Evolutionary conservation across 2,329 filamentous ascomycete genomes (phyloP).

Genomic region (Alternaria sp.): DNA sequence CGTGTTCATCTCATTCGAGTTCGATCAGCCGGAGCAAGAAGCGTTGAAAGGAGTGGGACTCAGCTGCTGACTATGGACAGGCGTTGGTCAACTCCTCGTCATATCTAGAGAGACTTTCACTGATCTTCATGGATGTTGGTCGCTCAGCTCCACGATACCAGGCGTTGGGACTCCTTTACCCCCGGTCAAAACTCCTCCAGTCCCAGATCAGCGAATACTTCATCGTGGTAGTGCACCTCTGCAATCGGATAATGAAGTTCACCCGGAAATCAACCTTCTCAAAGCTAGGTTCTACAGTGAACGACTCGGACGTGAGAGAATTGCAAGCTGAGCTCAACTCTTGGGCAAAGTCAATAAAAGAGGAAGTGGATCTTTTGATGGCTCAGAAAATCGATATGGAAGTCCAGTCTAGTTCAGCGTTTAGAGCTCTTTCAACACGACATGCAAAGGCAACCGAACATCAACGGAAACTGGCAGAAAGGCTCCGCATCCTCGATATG

Average conservation of each 20-base stretch:
- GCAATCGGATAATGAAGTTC: not conserved
- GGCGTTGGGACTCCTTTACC: constrained; percentile 48
- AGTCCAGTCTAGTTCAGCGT: constrained; percentile 28
- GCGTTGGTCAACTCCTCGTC: constrained; percentile 37
- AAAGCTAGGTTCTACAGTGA: not conserved
- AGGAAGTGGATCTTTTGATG: constrained; percentile 34
- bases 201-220: constrained; percentile 43
- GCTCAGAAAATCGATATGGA: constrained; percentile 25
- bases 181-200: constrained; percentile 47
- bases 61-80: constrained; percentile 20
- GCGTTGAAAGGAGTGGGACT: not conserved
- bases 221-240: not conserved
- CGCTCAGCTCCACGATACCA: constrained; percentile 50
- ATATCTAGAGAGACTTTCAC: constrained; percentile 49
- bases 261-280: not conserved
- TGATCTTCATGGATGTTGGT: constrained; percentile 50
- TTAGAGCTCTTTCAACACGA: constrained; percentile 12
- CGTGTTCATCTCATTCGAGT: not conserved
- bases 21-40: not conserved
- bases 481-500: constrained; percentile 18
- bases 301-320: not conserved
- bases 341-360: constrained; percentile 50
- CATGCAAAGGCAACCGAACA: not conserved
- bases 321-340: not conserved
- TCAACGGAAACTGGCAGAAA: not conserved